These are phyloP conservation scores for Hymenoscyphus fructigenus DNA, from an alignment of 2,329 filamentous ascomycete genomes.

Conservation along the genomic window DNA sequence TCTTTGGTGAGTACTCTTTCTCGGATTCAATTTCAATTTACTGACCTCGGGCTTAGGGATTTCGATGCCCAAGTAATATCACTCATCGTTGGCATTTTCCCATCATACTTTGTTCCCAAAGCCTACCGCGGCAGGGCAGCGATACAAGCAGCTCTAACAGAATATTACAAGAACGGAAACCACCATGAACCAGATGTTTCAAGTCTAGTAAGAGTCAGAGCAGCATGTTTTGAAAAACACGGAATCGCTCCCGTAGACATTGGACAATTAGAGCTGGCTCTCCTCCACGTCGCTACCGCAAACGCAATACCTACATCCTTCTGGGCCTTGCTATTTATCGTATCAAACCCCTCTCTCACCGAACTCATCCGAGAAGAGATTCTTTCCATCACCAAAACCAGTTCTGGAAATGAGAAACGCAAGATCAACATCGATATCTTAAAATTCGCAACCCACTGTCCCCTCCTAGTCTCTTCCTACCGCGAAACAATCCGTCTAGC, in stretches of 20 bases:
- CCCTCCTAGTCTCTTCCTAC: conserved; percentile 45
- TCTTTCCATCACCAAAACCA: conserved; percentile 20
- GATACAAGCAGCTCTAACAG: conserved; percentile 37
- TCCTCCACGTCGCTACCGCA: conserved; percentile 34
- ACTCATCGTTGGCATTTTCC: conserved; percentile 35
- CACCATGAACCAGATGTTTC: conserved; percentile 34
- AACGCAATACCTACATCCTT: conserved; percentile 42
- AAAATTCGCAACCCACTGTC: conserved; percentile 40
- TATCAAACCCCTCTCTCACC: conserved; percentile 32
- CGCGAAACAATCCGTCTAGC: conserved; percentile 45
- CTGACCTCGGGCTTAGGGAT: conserved; percentile 25
- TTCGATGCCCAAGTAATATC: conserved; percentile 32
- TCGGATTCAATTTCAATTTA: neutral
- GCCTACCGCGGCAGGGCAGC: conserved; percentile 37
- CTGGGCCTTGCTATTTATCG: conserved; percentile 39
- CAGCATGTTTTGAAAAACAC: conserved; percentile 29
- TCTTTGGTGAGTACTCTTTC: conserved; percentile 37
- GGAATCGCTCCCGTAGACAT: conserved; percentile 32
- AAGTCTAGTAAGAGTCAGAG: conserved; percentile 28
- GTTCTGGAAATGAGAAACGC: conserved; percentile 14
- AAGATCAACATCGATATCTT: conserved; percentile 39
- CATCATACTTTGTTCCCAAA: conserved; percentile 34
- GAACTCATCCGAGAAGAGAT: conserved; percentile 36
- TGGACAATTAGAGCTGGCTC: conserved; percentile 35
- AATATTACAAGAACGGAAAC: conserved; percentile 36